A percentile compares a stretch with the other conserved stretches of the same genome.
Evolutionary conservation across 192 early-diverging fungal genomes (phyloP).

Genomic region (Mortierella claussenii): DNA sequence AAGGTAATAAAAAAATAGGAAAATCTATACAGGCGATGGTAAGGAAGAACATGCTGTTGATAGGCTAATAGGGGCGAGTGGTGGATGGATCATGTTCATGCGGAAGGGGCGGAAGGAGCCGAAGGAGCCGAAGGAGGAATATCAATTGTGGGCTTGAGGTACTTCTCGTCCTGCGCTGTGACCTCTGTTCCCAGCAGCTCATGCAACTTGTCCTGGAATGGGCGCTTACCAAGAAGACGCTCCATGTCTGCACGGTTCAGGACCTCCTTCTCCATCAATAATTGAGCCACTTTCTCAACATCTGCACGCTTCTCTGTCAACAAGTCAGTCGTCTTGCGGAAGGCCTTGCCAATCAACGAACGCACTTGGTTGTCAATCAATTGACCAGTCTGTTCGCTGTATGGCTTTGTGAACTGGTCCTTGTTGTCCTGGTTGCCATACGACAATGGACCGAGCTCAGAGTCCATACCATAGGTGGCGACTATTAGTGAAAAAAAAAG

Average conservation of each 20-base stretch:
- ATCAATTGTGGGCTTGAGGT: conserved; percentile 1
- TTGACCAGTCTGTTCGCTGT: conserved; percentile 92
- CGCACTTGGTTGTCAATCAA: conserved; percentile 97
- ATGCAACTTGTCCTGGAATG: conserved; percentile 75
- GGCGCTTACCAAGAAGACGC: conserved; percentile 83
- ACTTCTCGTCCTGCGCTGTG: conserved; percentile 39
- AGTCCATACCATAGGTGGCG: conserved; percentile 95
- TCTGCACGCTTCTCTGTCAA: conserved; percentile 85
- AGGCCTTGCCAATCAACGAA: conserved; percentile 82
- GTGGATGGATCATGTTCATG: too few relatives aligned
- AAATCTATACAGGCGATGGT: too few relatives aligned
- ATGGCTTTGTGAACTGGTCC: conserved; percentile 93
- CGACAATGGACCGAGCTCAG: conserved; percentile 85
- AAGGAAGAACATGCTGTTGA: too few relatives aligned
- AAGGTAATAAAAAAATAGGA: too few relatives aligned
- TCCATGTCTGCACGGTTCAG: conserved; percentile 97
- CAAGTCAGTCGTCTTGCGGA: conserved; percentile 83
- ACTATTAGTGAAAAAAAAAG: conserved; percentile 53
- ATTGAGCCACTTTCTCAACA: conserved; percentile 92
- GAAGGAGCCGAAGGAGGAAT: background rate
- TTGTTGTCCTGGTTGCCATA: conserved; percentile 76
- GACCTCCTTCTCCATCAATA: conserved; percentile 97
- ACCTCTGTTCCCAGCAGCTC: conserved; percentile 45
- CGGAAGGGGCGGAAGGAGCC: too few relatives aligned
- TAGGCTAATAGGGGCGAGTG: too few relatives aligned